Evolutionary conservation across 169 alveolate species (phyloP).

Genomic region (Cryptosporidium ryanae): DNA sequence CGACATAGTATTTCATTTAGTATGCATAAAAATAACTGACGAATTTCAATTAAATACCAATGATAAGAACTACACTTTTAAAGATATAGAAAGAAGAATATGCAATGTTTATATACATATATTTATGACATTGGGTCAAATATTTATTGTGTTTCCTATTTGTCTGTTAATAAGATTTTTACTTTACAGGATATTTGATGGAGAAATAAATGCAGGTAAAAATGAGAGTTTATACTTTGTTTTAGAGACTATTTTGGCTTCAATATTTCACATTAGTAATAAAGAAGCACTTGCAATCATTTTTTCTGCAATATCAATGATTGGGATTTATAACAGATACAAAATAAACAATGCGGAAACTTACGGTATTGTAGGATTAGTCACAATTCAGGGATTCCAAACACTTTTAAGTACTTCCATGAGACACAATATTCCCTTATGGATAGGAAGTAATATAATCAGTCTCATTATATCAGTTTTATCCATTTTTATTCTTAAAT

Average conservation of each 20-base stretch:
- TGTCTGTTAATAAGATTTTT: conserved; percentile 8
- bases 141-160: conserved; percentile 40
- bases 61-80: neutral
- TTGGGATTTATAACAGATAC: conserved; percentile 66
- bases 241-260: neutral
- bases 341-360: conserved; percentile 51
- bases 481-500: conserved; percentile 14
- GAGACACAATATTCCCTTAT: neutral
- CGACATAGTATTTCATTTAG: conserved; percentile 44
- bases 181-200: neutral
- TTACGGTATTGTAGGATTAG: conserved; percentile 38
- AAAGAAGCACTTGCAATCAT: conserved; percentile 5
- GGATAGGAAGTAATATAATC: conserved; percentile 7
- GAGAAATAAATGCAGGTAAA: too few species aligned
- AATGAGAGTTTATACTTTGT: neutral
- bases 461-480: conserved; percentile 10
- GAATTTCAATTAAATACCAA: conserved; percentile 14
- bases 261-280: conserved; percentile 15
- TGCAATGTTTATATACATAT: conserved; percentile 46
- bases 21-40: conserved; percentile 23
- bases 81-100: conserved; percentile 5
- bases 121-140: conserved; percentile 67
- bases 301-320: conserved; percentile 54
- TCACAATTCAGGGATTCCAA: conserved; percentile 57
- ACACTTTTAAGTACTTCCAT: conserved; percentile 41